These are phyloP conservation scores for Pichia nakasei DNA, from an alignment of 805 yeast species.

Conservation along the genomic window DNA sequence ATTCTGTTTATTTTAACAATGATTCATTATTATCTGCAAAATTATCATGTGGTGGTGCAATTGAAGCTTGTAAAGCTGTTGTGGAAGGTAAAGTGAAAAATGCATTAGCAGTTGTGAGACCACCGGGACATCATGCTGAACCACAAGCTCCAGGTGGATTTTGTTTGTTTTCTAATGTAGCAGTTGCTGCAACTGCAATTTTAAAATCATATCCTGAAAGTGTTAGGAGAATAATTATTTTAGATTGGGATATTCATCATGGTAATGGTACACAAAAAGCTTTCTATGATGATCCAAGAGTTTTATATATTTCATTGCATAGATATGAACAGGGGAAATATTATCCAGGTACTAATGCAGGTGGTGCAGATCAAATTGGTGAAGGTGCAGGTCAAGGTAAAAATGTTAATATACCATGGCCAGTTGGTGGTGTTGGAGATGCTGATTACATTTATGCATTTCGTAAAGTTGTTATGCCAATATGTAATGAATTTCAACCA, in stretches of 20 bases:
- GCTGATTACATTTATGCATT: conserved; percentile 94
- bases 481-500: conserved; percentile 82
- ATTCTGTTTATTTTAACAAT: conserved; percentile 89
- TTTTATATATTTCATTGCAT: conserved; percentile 83
- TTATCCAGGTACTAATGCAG: conserved; percentile 90
- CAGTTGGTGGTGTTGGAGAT: conserved; percentile 82
- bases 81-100: conserved; percentile 88
- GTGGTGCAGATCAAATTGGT: conserved; percentile 75
- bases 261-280: conserved; percentile 98
- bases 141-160: conserved; percentile 97
- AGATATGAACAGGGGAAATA: conserved; percentile 87
- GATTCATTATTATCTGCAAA: conserved; percentile 84
- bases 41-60: conserved; percentile 92
- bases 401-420: conserved; percentile 91
- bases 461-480: conserved; percentile 76
- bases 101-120: conserved; percentile 89
- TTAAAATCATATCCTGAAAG: conserved; percentile 79
- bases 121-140: conserved; percentile 99
- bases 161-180: conserved; percentile 91
- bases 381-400: conserved; percentile 81
- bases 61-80: conserved; percentile 93
- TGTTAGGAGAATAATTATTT: conserved; percentile 69
- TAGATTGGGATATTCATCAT: conserved; percentile 99
- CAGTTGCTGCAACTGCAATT: conserved; percentile 88
- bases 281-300: conserved; percentile 81